A percentile compares a stretch with the other conserved stretches of the same genome.
phyloP scores from a whole-genome alignment of 768 basidiomycete species.

The Boletus fagicola region DNA sequence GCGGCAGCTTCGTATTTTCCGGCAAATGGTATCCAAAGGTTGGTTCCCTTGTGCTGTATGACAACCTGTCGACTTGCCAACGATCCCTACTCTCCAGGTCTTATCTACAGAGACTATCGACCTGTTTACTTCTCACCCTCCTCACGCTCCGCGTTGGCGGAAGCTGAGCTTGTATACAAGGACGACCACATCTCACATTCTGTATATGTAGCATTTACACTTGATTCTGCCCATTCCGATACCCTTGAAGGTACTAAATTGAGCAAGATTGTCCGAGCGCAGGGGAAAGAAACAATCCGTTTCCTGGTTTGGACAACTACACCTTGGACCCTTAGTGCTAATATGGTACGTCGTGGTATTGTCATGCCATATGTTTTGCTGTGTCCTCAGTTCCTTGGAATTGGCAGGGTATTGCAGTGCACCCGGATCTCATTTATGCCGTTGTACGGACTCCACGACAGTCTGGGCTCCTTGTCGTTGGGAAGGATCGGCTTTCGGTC shows the following conservation, averaged over 20 bases:
- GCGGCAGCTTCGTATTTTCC: constrained; percentile 81
- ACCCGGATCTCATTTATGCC: constrained; percentile 68
- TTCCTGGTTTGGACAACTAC: constrained; percentile 96
- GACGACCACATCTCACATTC: constrained; percentile 88
- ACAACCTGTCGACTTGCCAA: not conserved
- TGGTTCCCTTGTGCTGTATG: not conserved
- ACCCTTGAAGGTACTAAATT: constrained; percentile 14
- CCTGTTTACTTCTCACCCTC: constrained; percentile 96
- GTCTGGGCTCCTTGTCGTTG: constrained; percentile 44
- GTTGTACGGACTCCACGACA: constrained; percentile 39
- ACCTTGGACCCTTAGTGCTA: constrained; percentile 94
- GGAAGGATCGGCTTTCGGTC: constrained; percentile 47
- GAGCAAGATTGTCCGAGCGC: constrained; percentile 26
- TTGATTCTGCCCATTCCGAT: constrained; percentile 38
- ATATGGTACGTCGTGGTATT: constrained; percentile 64
- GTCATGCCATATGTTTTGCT: not conserved
- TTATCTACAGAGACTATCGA: constrained; percentile 82
- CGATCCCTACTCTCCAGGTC: constrained; percentile 41
- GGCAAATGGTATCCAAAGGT: constrained; percentile 87
- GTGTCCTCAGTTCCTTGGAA: not conserved
- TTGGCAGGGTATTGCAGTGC: constrained; percentile 83
- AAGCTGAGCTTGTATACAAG: constrained; percentile 89
- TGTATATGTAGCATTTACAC: constrained; percentile 77
- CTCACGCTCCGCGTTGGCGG: constrained; percentile 89
- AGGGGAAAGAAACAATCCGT: constrained; percentile 40